A percentile compares a stretch with the other conserved stretches of the same genome.
phyloP scores from a whole-genome alignment of 2,329 filamentous ascomycete species.

The Curvularia eragrostidis region DNA sequence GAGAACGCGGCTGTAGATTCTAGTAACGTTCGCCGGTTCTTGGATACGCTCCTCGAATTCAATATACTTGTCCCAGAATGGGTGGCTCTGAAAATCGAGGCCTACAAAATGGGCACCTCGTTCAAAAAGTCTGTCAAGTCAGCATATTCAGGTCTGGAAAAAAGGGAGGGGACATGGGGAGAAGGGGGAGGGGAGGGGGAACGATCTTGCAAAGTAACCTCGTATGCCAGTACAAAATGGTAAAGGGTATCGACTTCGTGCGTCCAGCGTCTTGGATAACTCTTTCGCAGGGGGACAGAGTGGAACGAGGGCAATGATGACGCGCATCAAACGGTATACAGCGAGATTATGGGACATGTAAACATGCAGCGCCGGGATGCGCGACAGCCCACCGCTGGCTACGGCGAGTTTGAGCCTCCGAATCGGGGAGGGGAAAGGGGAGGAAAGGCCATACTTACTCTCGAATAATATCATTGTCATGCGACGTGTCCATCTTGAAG shows the following conservation, averaged over 20 bases:
- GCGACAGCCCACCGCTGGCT: slow-evolving; percentile 29
- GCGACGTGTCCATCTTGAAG: slow-evolving; percentile 97
- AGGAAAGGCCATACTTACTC: slow-evolving; percentile 79
- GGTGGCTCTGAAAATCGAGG: slow-evolving; percentile 90
- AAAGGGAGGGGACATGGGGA: slow-evolving; percentile 1
- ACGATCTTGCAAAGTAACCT: slow-evolving; percentile 29
- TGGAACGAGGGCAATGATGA: slow-evolving; percentile 49
- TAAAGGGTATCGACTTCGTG: slow-evolving; percentile 23
- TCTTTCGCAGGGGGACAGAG: slow-evolving; percentile 23
- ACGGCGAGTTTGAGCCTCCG: slow-evolving; percentile 38
- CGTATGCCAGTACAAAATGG: slow-evolving; percentile 14
- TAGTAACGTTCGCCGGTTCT: slow-evolving; percentile 70
- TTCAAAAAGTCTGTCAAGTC: slow-evolving; percentile 78
- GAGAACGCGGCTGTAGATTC: slow-evolving; percentile 80
- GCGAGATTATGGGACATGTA: slow-evolving; percentile 30
- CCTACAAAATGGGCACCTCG: slow-evolving; percentile 84
- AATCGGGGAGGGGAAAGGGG: slow-evolving; percentile 26
- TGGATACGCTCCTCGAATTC: slow-evolving; percentile 89
- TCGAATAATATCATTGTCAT: slow-evolving; percentile 94
- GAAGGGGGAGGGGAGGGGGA: slow-evolving; percentile 1
- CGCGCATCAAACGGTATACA: slow-evolving; percentile 41
- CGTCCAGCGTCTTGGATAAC: slow-evolving; percentile 14
- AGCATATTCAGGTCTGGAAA: slow-evolving; percentile 10
- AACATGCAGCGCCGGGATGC: slow-evolving; percentile 23
- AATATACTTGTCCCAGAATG: slow-evolving; percentile 99